phyloP scores from a whole-genome alignment of 345 rosid genomes.

The Mangifera indica region DNA sequence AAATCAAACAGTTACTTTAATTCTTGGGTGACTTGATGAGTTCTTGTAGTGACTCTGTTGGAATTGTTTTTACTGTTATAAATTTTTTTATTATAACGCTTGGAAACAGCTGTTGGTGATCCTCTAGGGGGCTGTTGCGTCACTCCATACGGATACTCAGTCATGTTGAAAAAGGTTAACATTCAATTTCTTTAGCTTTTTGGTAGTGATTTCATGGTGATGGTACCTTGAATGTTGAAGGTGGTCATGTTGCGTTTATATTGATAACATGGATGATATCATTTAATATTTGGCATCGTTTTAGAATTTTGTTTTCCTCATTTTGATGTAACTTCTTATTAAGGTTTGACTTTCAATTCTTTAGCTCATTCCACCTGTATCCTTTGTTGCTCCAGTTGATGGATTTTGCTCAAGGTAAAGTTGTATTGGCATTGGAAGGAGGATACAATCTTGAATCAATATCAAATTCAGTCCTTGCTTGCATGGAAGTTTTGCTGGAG shows the following conservation, averaged over 20 bases:
- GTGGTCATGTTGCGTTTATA: background rate
- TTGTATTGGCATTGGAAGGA: constrained; percentile 88
- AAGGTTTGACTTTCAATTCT: background rate
- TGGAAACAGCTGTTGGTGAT: constrained; percentile 70
- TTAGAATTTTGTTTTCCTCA: background rate
- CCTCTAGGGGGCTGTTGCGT: constrained; percentile 86
- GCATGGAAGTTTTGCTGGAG: constrained; percentile 79
- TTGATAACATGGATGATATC: background rate
- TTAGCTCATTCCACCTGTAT: constrained; percentile 1
- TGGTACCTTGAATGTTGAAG: constrained; percentile 6
- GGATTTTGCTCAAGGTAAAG: constrained; percentile 81
- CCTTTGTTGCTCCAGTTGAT: constrained; percentile 51
- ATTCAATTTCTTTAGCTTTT: background rate
- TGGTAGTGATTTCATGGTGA: background rate
- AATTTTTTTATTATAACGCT: constrained; percentile 15
- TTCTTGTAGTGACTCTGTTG: background rate
- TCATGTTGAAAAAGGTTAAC: constrained; percentile 71
- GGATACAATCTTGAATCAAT: constrained; percentile 86
- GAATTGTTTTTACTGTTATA: background rate
- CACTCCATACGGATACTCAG: constrained; percentile 83
- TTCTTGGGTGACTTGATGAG: constrained; percentile 7
- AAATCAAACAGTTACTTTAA: background rate
- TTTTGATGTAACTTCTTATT: background rate
- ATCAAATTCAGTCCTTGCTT: constrained; percentile 84
- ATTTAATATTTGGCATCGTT: background rate